A percentile compares a stretch with the other conserved stretches of the same genome.
Evolutionary conservation across 2,329 filamentous ascomycete species (phyloP).

Genomic region (Fusarium hainanense): DNA sequence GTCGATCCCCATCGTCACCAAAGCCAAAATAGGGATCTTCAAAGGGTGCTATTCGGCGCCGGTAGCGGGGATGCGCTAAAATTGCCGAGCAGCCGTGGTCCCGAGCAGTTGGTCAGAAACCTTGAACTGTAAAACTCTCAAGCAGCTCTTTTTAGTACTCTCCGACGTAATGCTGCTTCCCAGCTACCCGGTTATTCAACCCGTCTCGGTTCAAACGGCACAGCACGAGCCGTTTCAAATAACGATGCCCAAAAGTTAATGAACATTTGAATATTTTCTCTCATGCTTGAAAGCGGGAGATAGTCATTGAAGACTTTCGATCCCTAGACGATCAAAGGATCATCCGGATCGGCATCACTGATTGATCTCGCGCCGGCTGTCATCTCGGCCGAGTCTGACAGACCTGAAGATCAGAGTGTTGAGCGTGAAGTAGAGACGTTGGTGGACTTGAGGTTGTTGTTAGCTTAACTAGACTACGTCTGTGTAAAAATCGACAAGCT

Average conservation of each 20-base stretch:
- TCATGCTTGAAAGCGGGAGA: background rate
- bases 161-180: background rate
- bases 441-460: background rate
- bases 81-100: slow-evolving; percentile 2
- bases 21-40: background rate
- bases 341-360: background rate
- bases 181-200: background rate
- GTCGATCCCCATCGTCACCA: background rate
- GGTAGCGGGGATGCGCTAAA: background rate
- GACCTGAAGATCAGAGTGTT: no score
- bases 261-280: background rate
- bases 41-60: background rate
- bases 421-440: background rate
- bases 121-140: background rate
- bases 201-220: background rate
- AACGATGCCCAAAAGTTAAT: background rate
- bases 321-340: background rate
- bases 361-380: background rate
- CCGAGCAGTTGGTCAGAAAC: background rate
- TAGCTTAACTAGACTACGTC: background rate
- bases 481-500: background rate
- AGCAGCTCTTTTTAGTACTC: background rate
- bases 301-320: background rate
- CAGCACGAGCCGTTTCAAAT: background rate
- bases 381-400: background rate